A percentile compares a stretch with the other conserved stretches of the same genome.
Conservation (phyloP, 768 basidiomycete species). For the Leccinum truebloodii region DNA sequence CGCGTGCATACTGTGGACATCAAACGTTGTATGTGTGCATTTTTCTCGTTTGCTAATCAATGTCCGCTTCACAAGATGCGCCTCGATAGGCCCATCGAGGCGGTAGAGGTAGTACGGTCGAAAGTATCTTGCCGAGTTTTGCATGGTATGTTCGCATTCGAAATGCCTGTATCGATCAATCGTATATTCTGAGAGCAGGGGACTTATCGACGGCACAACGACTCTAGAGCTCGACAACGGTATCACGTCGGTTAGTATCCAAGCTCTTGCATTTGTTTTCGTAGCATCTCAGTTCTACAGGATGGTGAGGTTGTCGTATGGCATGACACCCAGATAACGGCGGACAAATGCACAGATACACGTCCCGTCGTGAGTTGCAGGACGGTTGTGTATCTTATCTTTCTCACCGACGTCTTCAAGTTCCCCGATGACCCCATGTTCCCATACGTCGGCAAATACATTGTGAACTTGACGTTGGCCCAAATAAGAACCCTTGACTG, state of each 20-base stretch:
- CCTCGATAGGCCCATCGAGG: constrained; percentile 66
- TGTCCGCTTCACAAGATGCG: constrained; percentile 9
- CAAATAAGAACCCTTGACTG: constrained; percentile 83
- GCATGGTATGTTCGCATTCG: constrained; percentile 54
- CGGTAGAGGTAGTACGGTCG: constrained; percentile 71
- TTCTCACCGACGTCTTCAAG: constrained; percentile 34
- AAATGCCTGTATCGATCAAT: constrained; percentile 12
- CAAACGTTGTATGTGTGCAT: too few relatives aligned
- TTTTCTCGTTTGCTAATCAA: background rate
- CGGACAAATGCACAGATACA: constrained; percentile 72
- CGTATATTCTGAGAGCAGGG: constrained; percentile 44
- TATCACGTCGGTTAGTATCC: constrained; percentile 56
- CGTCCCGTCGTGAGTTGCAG: constrained; percentile 51
- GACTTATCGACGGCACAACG: constrained; percentile 70
- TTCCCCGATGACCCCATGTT: constrained; percentile 57
- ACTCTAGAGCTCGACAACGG: constrained; percentile 82
- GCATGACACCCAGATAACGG: constrained; percentile 70
- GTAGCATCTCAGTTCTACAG: constrained; percentile 35
- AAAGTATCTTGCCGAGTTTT: constrained; percentile 73
- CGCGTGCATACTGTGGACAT: too few relatives aligned
- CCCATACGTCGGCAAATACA: constrained; percentile 75
- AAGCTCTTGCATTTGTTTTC: background rate
- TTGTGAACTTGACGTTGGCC: constrained; percentile 76
- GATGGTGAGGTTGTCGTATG: constrained; percentile 79
- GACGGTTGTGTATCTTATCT: background rate